Base-by-base conservation (phyloP, 108 stramenopile genomes). In the Bacterosira constricta region DNA sequence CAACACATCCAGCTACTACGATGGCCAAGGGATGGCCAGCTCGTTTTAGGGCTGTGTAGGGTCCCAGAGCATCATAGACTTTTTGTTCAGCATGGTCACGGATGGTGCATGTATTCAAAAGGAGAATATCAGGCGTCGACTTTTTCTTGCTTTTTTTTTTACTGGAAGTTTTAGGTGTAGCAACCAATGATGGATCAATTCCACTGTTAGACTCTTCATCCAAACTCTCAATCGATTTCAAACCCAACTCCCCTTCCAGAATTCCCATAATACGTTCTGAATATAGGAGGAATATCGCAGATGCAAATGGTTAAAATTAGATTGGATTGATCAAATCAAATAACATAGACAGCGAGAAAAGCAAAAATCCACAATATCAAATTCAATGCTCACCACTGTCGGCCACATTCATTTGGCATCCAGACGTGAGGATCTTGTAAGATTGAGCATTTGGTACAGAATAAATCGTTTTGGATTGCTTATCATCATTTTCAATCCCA, bases 361-460 rank as follows among this genome's bases (percentile, higher is more conserved):
- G n/a, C n/a, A n/a, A n/a, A n/a, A n/a, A n/a, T n/a, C n/a, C n/a
- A n/a, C n/a, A n/a, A n/a, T n/a, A n/a, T n/a, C n/a, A n/a, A n/a
- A n/a, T n/a, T n/a, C n/a, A n/a, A n/a, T n/a, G n/a, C n/a, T n/a
- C n/a, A n/a, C n/a, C n/a, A 26, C 79, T 81, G 74, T 97, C 96
- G 6, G 97, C 96, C 35, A 91, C 87, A 74, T 97, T 97, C 97
- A 97, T 97, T 83, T 96, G 95, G 72, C 97, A 96, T 8, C 97
- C 95, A 46, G 83, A 83, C 4, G 97, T 96, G 59, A 87, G 72
- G 60, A 91, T 83, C 18, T 77, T 58, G 62, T 95, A 95, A 31
- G 67, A 61, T 41, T 76, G 66, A 6, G 75, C 75, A 54, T 76
- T 68, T 34, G 75, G 75, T 45, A 76, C 52, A 17, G 75, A 66